A percentile compares a stretch with the other conserved stretches of the same genome.
These are phyloP conservation scores for Hydnomerulius pinastri DNA, from an alignment of 768 basidiomycete species.

Conservation along the genomic window DNA sequence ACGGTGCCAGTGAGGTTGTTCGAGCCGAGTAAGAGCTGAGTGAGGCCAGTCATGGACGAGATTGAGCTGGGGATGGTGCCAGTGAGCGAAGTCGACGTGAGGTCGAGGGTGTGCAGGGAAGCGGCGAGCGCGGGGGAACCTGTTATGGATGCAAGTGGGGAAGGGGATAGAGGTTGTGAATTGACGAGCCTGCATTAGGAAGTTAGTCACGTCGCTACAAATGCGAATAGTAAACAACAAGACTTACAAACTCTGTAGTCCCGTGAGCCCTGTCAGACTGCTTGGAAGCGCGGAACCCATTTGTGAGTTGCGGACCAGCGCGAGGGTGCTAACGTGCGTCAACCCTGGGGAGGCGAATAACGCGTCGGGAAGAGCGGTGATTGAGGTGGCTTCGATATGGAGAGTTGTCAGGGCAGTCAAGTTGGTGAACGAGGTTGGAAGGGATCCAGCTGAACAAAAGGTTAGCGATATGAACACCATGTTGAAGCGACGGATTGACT, in stretches of 20 bases:
- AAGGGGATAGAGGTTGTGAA: constrained; percentile 34
- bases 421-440: constrained; percentile 41
- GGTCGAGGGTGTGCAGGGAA: constrained; percentile 39
- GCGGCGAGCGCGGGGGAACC: constrained; percentile 32
- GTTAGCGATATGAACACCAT: background rate
- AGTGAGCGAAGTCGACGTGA: constrained; percentile 42
- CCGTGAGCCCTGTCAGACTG: constrained; percentile 31
- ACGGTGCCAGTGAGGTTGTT: constrained; percentile 39
- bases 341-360: constrained; percentile 35
- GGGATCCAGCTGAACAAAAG: constrained; percentile 36
- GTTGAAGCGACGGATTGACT: constrained; percentile 7
- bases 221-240: background rate
- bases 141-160: constrained; percentile 33
- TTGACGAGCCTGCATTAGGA: constrained; percentile 34
- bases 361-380: constrained; percentile 36
- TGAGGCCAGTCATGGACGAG: constrained; percentile 35
- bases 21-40: constrained; percentile 39
- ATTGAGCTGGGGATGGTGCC: constrained; percentile 38
- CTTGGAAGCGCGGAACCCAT: constrained; percentile 41
- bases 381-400: constrained; percentile 42
- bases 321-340: constrained; percentile 36
- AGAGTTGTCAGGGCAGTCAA: constrained; percentile 41
- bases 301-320: constrained; percentile 41
- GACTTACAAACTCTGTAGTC: constrained; percentile 43
- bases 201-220: constrained; percentile 1